phyloP scores from a whole-genome alignment of 805 yeast genomes.

The Pichia occidentalis region DNA sequence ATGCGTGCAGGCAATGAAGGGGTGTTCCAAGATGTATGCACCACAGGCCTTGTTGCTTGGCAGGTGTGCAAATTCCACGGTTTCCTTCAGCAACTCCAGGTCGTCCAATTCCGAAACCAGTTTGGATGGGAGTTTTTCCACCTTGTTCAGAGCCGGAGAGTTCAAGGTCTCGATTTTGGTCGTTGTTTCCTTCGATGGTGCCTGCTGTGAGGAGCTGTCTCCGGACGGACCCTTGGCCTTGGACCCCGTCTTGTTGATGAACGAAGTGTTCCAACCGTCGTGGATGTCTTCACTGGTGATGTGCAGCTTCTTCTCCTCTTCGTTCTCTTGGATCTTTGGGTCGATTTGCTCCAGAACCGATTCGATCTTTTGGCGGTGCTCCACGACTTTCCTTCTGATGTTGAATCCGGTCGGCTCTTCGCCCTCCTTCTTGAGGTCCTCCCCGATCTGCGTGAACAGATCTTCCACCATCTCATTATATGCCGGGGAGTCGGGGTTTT shows the following conservation, averaged over 20 bases:
- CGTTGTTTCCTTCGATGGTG: background rate
- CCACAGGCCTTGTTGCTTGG: conserved; percentile 42
- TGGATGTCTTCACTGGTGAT: conserved; percentile 88
- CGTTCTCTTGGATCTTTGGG: conserved; percentile 58
- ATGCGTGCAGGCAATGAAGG: conserved; percentile 65
- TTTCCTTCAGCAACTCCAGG: conserved; percentile 52
- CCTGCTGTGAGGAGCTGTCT: background rate
- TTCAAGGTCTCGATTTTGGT: conserved; percentile 5
- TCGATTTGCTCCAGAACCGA: conserved; percentile 57
- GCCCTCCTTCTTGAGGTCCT: conserved; percentile 46
- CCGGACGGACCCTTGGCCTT: background rate
- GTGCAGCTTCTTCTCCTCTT: conserved; percentile 63
- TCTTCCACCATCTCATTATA: conserved; percentile 93
- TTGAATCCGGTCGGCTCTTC: conserved; percentile 37
- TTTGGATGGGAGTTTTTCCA: conserved; percentile 25
- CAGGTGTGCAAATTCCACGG: conserved; percentile 58
- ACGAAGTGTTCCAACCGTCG: conserved; percentile 85
- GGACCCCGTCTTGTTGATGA: conserved; percentile 70
- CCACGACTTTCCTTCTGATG: conserved; percentile 37
- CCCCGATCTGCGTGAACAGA: conserved; percentile 67
- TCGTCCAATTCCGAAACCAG: conserved; percentile 38
- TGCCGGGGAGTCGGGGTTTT: conserved; percentile 41
- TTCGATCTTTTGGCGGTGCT: conserved; percentile 66
- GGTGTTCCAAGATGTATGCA: conserved; percentile 48
- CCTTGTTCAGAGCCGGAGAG: conserved; percentile 16